These are phyloP conservation scores for Arthrobotrys conoides DNA, from an alignment of 2,329 filamentous ascomycete genomes.

Conservation along the genomic window DNA sequence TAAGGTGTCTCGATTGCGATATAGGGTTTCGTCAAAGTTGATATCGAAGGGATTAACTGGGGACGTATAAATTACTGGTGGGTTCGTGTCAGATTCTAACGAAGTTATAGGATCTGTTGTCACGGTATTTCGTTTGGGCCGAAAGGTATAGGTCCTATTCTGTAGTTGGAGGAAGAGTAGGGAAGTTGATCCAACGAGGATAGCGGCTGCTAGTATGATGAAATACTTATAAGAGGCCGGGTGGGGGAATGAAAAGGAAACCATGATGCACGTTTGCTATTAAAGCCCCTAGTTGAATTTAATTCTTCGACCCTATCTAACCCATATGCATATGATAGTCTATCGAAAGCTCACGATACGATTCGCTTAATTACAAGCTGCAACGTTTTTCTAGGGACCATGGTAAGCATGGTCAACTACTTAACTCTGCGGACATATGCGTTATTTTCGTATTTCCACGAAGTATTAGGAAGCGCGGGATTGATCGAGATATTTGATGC, in stretches of 20 bases:
- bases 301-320: too few relatives aligned
- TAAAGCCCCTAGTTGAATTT: too few relatives aligned
- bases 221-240: conserved; percentile 9
- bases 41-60: conserved; percentile 10
- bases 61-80: not conserved
- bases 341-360: not conserved
- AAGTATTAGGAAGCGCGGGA: not conserved
- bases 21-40: conserved; percentile 3
- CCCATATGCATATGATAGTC: too few relatives aligned
- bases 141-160: not conserved
- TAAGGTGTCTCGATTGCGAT: not conserved
- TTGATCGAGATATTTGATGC: conserved; percentile 44
- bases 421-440: not conserved
- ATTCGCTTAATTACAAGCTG: too few relatives aligned
- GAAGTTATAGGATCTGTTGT: not conserved
- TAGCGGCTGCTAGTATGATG: not conserved
- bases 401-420: too few relatives aligned
- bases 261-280: conserved; percentile 1
- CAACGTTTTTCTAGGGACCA: too few relatives aligned
- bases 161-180: conserved; percentile 18
- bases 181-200: conserved; percentile 6
- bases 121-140: not conserved
- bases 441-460: not conserved
- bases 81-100: not conserved
- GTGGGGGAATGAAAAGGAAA: conserved; percentile 12